Evolutionary conservation across 768 basidiomycete genomes (phyloP).

Genomic region (Kwoniella dejecticola): DNA sequence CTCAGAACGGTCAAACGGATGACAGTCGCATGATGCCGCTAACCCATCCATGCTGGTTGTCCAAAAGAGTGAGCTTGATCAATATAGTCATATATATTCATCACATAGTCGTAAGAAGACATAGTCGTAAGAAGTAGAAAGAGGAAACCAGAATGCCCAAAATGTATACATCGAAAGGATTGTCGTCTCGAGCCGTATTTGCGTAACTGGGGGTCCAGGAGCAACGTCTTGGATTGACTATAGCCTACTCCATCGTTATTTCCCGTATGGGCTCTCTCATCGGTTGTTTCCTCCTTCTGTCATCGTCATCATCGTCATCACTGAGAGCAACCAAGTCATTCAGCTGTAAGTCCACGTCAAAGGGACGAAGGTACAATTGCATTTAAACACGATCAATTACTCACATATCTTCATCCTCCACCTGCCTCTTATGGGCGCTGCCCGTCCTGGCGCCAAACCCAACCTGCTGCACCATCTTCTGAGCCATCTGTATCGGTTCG

Average conservation of each 20-base stretch:
- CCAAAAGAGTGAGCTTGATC: no score
- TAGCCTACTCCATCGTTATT: conserved; percentile 13
- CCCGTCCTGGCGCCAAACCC: background rate
- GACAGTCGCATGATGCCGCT: no score
- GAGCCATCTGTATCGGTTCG: conserved; percentile 45
- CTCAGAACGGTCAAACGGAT: no score
- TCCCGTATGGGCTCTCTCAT: conserved; percentile 4
- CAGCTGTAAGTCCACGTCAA: no score
- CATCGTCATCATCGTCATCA: conserved; percentile 10
- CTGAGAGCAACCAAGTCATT: background rate
- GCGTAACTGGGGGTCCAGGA: no score
- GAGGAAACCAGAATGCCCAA: no score
- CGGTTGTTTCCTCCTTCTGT: conserved; percentile 20
- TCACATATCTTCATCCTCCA: conserved; percentile 14
- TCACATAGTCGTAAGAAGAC: background rate
- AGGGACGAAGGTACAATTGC: no score
- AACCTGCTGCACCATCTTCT: conserved; percentile 29
- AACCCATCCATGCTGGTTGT: no score
- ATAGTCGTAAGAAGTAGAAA: no score
- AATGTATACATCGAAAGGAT: no score
- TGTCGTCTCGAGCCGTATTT: no score
- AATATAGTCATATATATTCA: conserved; percentile 1
- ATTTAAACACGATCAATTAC: background rate
- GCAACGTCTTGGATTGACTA: background rate
- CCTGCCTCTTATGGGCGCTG: conserved; percentile 5